Conservation (phyloP, 1,139 yeast genomes). For the Saccharomyces pastorianus region DNA sequence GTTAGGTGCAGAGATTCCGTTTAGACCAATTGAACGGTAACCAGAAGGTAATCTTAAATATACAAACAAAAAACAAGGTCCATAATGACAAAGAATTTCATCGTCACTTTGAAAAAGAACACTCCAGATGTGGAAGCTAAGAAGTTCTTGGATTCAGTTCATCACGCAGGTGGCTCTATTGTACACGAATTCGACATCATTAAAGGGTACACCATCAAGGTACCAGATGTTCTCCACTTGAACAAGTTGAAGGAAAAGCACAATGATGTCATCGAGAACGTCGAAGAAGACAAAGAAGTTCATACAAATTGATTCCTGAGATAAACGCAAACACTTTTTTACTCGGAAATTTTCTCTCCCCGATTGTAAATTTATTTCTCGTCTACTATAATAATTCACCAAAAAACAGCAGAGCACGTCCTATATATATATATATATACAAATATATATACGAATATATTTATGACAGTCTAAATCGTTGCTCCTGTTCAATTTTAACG, state of each 20-base stretch:
- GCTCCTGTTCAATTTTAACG: not conserved
- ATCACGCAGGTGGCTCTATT: constrained; percentile 52
- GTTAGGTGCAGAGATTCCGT: not conserved
- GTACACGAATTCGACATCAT: constrained; percentile 57
- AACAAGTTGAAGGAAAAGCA: constrained; percentile 18
- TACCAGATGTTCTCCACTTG: constrained; percentile 20
- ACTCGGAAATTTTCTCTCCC: not conserved
- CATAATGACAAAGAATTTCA: constrained; percentile 19
- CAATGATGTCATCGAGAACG: constrained; percentile 17
- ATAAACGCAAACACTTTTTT: not conserved
- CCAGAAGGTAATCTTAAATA: not conserved
- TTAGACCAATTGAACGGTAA: not conserved
- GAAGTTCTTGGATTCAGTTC: constrained; percentile 21
- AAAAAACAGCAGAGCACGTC: not conserved
- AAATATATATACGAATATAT: not conserved
- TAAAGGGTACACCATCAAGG: constrained; percentile 47
- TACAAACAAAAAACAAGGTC: not conserved
- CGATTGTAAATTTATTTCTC: not conserved
- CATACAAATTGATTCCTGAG: constrained; percentile 6
- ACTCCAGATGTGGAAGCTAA: constrained; percentile 19
- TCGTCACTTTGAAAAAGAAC: constrained; percentile 25
- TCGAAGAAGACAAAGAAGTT: constrained; percentile 26
- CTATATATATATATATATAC: not conserved
- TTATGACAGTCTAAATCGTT: not conserved
- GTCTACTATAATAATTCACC: not conserved